Evolutionary conservation across 805 yeast genomes (phyloP).

Genomic region (Ogataea polymorpha): DNA sequence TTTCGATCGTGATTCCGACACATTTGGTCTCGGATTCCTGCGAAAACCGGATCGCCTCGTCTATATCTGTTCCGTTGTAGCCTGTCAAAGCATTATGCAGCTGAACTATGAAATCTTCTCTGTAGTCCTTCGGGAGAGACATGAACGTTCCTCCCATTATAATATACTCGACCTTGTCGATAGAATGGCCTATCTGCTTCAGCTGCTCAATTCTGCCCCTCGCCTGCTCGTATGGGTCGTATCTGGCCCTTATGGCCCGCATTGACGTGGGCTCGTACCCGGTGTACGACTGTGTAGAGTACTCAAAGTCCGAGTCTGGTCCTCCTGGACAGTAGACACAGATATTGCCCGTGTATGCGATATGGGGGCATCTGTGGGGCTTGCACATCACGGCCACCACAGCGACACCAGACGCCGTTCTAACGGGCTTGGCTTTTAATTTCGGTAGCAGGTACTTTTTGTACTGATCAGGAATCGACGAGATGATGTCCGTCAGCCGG

Average conservation of each 20-base stretch:
- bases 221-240: slow-evolving; percentile 98
- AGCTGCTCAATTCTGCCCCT: slow-evolving; percentile 96
- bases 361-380: slow-evolving; percentile 98
- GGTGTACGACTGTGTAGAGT: slow-evolving; percentile 95
- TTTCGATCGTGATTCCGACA: slow-evolving; percentile 97
- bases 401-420: slow-evolving; percentile 98
- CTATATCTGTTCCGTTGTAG: slow-evolving; percentile 77
- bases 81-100: slow-evolving; percentile 95
- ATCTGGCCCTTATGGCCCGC: slow-evolving; percentile 98
- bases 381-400: slow-evolving; percentile 99
- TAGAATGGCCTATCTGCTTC: slow-evolving; percentile 91
- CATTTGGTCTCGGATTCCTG: slow-evolving; percentile 95
- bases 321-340: slow-evolving; percentile 99
- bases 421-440: slow-evolving; percentile 95
- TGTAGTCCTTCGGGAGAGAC: slow-evolving; percentile 86
- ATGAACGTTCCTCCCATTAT: slow-evolving; percentile 99
- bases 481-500: slow-evolving; percentile 87
- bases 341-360: slow-evolving; percentile 97
- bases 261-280: slow-evolving; percentile 99
- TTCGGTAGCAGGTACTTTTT: slow-evolving; percentile 89
- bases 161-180: slow-evolving; percentile 95
- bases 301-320: slow-evolving; percentile 97
- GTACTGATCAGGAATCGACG: slow-evolving; percentile 94
- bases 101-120: slow-evolving; percentile 85
- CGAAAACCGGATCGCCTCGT: slow-evolving; percentile 86